These are phyloP conservation scores for Trichoderma asperellum DNA, from an alignment of 2,329 filamentous ascomycete species.

Conservation along the genomic window DNA sequence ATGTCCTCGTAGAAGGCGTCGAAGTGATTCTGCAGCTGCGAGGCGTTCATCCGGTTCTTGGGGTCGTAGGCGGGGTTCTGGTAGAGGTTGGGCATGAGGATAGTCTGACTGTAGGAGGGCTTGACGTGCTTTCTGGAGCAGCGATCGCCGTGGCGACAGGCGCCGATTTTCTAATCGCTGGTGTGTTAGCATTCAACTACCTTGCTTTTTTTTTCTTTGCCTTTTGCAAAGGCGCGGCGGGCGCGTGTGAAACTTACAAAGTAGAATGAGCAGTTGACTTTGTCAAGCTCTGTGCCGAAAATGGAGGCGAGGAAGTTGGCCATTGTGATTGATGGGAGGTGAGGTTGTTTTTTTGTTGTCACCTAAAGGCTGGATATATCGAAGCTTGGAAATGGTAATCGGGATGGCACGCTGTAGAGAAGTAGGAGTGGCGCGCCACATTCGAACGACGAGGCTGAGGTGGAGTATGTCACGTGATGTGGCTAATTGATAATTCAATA, in stretches of 20 bases:
- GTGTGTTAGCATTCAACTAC: not conserved
- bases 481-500: constrained; percentile 36
- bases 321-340: constrained; percentile 55
- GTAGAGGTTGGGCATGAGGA: constrained; percentile 97
- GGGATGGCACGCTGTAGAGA: constrained; percentile 23
- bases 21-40: constrained; percentile 98
- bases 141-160: constrained; percentile 96
- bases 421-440: constrained; percentile 36
- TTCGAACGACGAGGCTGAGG: constrained; percentile 29
- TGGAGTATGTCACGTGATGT: constrained; percentile 38
- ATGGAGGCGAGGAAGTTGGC: constrained; percentile 99
- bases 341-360: not conserved
- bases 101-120: constrained; percentile 95
- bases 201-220: not conserved
- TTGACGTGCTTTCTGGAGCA: constrained; percentile 99
- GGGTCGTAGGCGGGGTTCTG: constrained; percentile 98
- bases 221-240: not conserved
- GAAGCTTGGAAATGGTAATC: constrained; percentile 30
- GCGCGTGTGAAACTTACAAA: constrained; percentile 42
- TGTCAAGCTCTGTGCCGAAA: constrained; percentile 99
- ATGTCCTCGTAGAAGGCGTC: constrained; percentile 99
- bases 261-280: constrained; percentile 99
- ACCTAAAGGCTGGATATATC: constrained; percentile 4
- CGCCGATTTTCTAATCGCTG: constrained; percentile 91
- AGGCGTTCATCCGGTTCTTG: constrained; percentile 94